A percentile compares a stretch with the other conserved stretches of the same genome.
Conservation (phyloP, 1,284 basidiomycete genomes). For the Puccinia horiana region DNA sequence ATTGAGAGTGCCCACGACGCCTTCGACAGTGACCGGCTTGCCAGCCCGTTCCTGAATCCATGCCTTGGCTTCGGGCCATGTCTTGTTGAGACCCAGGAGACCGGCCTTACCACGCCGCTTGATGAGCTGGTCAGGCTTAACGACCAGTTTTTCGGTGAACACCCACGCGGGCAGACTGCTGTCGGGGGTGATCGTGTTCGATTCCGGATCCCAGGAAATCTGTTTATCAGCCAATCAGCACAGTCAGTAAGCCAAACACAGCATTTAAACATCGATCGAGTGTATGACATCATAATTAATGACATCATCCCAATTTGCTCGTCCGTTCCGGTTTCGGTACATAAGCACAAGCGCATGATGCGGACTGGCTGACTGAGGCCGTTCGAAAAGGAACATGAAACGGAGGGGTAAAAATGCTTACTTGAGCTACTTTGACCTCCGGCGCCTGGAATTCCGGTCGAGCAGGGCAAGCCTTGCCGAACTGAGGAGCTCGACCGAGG, state of each 20-base stretch:
- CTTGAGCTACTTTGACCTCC: conserved; percentile 47
- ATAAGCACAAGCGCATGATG: background rate
- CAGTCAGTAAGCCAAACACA: background rate
- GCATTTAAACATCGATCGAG: background rate
- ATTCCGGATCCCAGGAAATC: conserved; percentile 79
- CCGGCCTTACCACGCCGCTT: conserved; percentile 99
- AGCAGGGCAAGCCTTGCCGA: conserved; percentile 43
- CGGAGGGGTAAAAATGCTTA: conserved; percentile 11
- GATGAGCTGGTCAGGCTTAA: conserved; percentile 83
- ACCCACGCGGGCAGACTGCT: conserved; percentile 79
- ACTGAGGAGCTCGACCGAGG: conserved; percentile 45
- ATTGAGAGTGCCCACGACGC: conserved; percentile 88
- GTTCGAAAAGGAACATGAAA: background rate
- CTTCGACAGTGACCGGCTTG: conserved; percentile 92
- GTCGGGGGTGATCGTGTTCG: conserved; percentile 77
- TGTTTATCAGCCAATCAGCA: conserved; percentile 28
- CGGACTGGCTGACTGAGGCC: background rate
- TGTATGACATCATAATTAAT: conserved; percentile 15
- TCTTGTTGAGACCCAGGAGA: conserved; percentile 88
- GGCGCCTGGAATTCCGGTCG: conserved; percentile 30
- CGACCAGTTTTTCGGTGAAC: conserved; percentile 57
- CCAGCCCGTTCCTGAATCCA: conserved; percentile 91
- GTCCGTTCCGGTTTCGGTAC: background rate
- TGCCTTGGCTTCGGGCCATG: conserved; percentile 68
- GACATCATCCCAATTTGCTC: background rate